Base-by-base conservation (phyloP, 202 grass and related monocot species). In the Digitaria exilis region DNA sequence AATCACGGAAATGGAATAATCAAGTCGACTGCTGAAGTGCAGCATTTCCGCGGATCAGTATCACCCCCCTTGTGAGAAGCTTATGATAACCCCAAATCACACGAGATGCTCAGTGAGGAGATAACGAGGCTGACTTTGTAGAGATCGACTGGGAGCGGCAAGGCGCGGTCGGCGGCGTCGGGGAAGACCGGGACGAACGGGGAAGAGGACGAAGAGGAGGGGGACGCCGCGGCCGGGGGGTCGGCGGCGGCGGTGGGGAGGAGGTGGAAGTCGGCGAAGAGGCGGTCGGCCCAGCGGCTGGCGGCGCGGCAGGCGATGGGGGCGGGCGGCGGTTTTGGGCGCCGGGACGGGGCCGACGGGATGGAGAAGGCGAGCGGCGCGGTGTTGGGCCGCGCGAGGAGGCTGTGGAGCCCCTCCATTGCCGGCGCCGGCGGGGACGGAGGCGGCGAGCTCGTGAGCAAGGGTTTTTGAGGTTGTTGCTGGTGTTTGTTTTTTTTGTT, bases 251-350 rank as follows among this genome's bases (percentile, higher is more conserved):
- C 42, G 63, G 84, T 0, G 43, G 86, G 58, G 87, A 81, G 83
- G 68, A 90, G 85, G 82, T 93, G 79, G 89, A 98, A 95, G 80
- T 98, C 93, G 16, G 89, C 85, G 85, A 93, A 86, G 69, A 97
- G 93, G 85, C 95, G 92, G 84, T 97, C 90, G 18, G 96, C 96
- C 92, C 96, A 98, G 80, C 85, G 85, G 81, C 89, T 88, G n/a
- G 87, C 80, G 86, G 92, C 90, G 63, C 89, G 84, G n/a, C n/a
- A n/a, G n/a, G n/a, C n/a, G n/a, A n/a, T n/a, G n/a, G n/a, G n/a
- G 32, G 51, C 35, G 0, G 65, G 69, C 18, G 62, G 57, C 22
- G 48, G 76, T 64, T 29, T 31, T 37, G 52, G 46, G 44, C 51
- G 43, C 25, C 66, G 68, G 22, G n/a, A 17, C 11, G 21, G 43